phyloP scores from a whole-genome alignment of 257 asterid species.

The Henckelia pumila region DNA sequence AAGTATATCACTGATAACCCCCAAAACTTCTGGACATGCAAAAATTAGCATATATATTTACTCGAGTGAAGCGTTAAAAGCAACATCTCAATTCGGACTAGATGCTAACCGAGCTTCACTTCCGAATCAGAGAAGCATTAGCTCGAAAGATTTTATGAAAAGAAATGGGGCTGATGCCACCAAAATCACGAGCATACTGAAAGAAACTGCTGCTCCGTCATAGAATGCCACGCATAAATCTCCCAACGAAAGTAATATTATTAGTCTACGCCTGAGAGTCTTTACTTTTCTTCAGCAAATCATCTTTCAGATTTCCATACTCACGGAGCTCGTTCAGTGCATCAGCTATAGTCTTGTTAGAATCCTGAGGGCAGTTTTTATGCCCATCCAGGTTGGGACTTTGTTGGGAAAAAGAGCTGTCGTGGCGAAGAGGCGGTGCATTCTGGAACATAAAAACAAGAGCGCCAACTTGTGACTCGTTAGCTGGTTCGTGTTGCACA shows the following conservation, averaged over 20 bases:
- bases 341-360: constrained; percentile 53
- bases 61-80: neutral
- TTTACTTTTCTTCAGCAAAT: constrained; percentile 43
- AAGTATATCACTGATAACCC: neutral
- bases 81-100: constrained; percentile 18
- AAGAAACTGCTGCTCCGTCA: constrained; percentile 17
- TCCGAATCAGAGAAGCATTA: constrained; percentile 20
- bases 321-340: constrained; percentile 72
- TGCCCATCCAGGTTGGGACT: constrained; percentile 29
- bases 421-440: constrained; percentile 68
- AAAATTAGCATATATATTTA: neutral
- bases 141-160: constrained; percentile 27
- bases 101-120: constrained; percentile 23
- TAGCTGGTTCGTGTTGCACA: constrained; percentile 35
- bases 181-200: constrained; percentile 7
- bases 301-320: constrained; percentile 46
- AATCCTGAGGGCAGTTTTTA: constrained; percentile 17
- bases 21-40: neutral
- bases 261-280: constrained; percentile 26
- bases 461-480: constrained; percentile 69
- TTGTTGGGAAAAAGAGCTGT: constrained; percentile 28
- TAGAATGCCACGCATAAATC: constrained; percentile 13
- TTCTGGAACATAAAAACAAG: constrained; percentile 64
- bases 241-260: constrained; percentile 17
- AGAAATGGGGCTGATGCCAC: constrained; percentile 11